phyloP scores from a whole-genome alignment of 768 basidiomycete species.

The Cystobasidium ongulense region DNA sequence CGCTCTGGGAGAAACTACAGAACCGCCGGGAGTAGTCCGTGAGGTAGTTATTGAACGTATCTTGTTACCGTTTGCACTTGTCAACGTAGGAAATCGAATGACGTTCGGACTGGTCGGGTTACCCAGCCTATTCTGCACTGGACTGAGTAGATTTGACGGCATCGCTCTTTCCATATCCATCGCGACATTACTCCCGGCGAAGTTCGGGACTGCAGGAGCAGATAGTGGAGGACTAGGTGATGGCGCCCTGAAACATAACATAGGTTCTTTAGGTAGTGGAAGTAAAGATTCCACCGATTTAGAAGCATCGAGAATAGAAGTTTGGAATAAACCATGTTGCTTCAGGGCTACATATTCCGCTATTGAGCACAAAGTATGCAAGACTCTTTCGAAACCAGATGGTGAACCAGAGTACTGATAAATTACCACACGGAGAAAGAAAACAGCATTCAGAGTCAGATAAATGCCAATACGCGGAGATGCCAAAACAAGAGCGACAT shows the following conservation, averaged over 20 bases:
- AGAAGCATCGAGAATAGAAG: neutral
- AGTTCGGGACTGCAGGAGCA: neutral
- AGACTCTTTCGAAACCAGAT: conserved; percentile 26
- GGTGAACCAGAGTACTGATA: conserved; percentile 6
- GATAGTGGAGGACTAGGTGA: neutral
- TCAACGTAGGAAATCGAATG: neutral
- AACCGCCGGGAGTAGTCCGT: neutral
- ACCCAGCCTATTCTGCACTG: neutral
- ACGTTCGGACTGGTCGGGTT: neutral
- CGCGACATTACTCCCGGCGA: neutral
- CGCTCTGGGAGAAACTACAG: neutral
- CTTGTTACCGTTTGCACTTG: conserved; percentile 19
- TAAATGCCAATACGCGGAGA: neutral
- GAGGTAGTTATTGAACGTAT: conserved; percentile 22
- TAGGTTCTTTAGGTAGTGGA: neutral
- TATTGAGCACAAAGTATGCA: conserved; percentile 27
- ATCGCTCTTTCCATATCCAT: neutral
- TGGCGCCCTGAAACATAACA: neutral
- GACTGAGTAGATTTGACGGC: neutral
- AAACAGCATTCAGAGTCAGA: neutral
- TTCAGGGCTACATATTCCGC: conserved; percentile 17
- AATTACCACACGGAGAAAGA: neutral
- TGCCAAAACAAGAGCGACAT: neutral
- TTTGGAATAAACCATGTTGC: neutral
- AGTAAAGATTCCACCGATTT: neutral